Conservation (phyloP, 2,329 filamentous ascomycete species). For the Aspergillus uvarum region DNA sequence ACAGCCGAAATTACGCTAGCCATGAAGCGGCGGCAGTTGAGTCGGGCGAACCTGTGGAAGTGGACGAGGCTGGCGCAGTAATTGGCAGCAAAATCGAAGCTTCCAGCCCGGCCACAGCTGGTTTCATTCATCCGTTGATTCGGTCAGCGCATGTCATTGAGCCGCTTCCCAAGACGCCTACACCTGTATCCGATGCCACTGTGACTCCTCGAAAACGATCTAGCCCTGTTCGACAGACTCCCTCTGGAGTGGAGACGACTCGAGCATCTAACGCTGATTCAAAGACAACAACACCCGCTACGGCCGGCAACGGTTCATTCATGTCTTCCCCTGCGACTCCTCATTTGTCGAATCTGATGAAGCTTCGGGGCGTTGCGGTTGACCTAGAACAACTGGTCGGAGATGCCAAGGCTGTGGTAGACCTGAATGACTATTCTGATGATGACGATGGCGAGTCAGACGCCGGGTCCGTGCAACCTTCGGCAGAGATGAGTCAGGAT, state of each 20-base stretch:
- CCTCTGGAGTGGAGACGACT: constrained; percentile 29
- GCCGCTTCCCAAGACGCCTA: constrained; percentile 18
- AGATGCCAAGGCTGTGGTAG: constrained; percentile 50
- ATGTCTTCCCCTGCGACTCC: constrained; percentile 61
- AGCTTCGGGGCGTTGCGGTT: constrained; percentile 60
- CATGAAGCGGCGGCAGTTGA: constrained; percentile 90
- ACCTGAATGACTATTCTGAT: constrained; percentile 41
- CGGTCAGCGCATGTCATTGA: constrained; percentile 51
- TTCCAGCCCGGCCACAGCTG: constrained; percentile 34
- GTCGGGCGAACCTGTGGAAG: constrained; percentile 79
- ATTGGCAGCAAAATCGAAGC: constrained; percentile 41
- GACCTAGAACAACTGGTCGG: constrained; percentile 60
- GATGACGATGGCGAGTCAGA: constrained; percentile 42
- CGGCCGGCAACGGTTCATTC: constrained; percentile 42
- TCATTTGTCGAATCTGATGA: constrained; percentile 66
- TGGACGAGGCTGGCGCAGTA: constrained; percentile 57
- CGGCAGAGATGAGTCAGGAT: constrained; percentile 18
- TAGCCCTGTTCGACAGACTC: constrained; percentile 11
- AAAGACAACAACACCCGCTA: constrained; percentile 7
- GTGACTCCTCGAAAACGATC: constrained; percentile 24
- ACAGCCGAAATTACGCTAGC: constrained; percentile 89
- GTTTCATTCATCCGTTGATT: constrained; percentile 63
- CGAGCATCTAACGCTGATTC: constrained; percentile 8
- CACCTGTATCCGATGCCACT: constrained; percentile 16
- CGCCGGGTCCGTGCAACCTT: constrained; percentile 32